Evolutionary conservation across 169 alveolate species (phyloP).

Genomic region (Blepharisma undulans): DNA sequence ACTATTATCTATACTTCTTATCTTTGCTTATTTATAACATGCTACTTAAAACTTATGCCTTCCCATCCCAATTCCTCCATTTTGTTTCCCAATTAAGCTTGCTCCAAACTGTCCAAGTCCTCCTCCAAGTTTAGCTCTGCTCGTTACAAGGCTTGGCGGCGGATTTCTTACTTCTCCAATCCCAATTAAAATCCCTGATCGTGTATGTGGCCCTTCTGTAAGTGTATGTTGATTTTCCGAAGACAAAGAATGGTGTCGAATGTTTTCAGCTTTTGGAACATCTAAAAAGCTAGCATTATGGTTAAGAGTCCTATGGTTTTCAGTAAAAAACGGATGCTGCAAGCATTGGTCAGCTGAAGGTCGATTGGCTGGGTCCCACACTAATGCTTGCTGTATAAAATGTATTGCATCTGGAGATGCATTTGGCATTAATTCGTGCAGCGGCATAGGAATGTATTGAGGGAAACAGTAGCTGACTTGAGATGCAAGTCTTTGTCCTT

Average conservation of each 20-base stretch:
- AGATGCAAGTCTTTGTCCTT: slow-evolving; percentile 80
- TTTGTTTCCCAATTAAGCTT: background rate
- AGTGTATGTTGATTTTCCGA: background rate
- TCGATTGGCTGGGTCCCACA: slow-evolving; percentile 86
- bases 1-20: background rate
- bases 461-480: slow-evolving; percentile 77
- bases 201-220: background rate
- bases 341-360: slow-evolving; percentile 79
- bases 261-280: background rate
- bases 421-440: slow-evolving; percentile 71
- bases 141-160: background rate
- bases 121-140: background rate
- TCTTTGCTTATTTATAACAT: background rate
- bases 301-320: background rate
- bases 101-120: slow-evolving; percentile 10
- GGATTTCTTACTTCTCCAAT: background rate
- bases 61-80: slow-evolving; percentile 11
- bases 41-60: slow-evolving; percentile 2
- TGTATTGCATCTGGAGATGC: slow-evolving; percentile 86
- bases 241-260: background rate
- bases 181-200: background rate
- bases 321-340: slow-evolving; percentile 81
- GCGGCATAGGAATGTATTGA: slow-evolving; percentile 65
- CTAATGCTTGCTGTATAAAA: slow-evolving; percentile 74
- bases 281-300: background rate